Percentiles rank a stretch among this genome's conserved stretches.
phyloP scores from a whole-genome alignment of 176 grass and related monocot species.

The Oryza rufipogon region DNA sequence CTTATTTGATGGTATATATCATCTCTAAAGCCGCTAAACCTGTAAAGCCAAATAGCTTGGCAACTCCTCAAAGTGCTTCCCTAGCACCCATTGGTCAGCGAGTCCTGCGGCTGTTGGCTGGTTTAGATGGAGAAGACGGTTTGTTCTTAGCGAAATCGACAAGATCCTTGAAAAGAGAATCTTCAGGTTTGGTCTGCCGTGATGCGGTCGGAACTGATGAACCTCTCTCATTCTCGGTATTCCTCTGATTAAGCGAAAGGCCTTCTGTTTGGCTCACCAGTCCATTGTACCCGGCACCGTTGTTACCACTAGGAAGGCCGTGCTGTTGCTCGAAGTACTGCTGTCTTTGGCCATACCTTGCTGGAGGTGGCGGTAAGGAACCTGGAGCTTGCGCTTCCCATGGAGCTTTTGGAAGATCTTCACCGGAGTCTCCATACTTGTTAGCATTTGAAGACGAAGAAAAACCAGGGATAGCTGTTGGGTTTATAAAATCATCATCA shows the following conservation, averaged over 20 bases:
- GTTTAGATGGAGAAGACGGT: slow-evolving; percentile 70
- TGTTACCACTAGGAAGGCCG: slow-evolving; percentile 47
- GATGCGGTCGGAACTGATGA: neutral
- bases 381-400: slow-evolving; percentile 64
- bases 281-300: slow-evolving; percentile 51
- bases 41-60: slow-evolving; percentile 1
- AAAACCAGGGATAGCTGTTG: slow-evolving; percentile 56
- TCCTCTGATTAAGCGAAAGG: slow-evolving; percentile 60
- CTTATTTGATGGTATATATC: slow-evolving; percentile 48
- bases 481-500: slow-evolving; percentile 64
- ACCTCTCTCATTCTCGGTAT: slow-evolving; percentile 38
- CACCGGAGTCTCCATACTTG: slow-evolving; percentile 53
- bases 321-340: slow-evolving; percentile 77
- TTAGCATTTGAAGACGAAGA: slow-evolving; percentile 40
- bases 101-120: slow-evolving; percentile 76
- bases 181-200: slow-evolving; percentile 74
- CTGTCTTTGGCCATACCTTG: slow-evolving; percentile 83
- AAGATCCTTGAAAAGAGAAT: slow-evolving; percentile 88
- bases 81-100: slow-evolving; percentile 51
- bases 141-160: slow-evolving; percentile 85
- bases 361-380: slow-evolving; percentile 76
- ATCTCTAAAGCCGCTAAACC: slow-evolving; percentile 31
- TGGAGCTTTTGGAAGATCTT: slow-evolving; percentile 67
- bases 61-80: slow-evolving; percentile 30
- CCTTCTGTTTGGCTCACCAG: slow-evolving; percentile 45